Conservation (phyloP, 2,329 filamentous ascomycete genomes). For the Ramularia endophylla region DNA sequence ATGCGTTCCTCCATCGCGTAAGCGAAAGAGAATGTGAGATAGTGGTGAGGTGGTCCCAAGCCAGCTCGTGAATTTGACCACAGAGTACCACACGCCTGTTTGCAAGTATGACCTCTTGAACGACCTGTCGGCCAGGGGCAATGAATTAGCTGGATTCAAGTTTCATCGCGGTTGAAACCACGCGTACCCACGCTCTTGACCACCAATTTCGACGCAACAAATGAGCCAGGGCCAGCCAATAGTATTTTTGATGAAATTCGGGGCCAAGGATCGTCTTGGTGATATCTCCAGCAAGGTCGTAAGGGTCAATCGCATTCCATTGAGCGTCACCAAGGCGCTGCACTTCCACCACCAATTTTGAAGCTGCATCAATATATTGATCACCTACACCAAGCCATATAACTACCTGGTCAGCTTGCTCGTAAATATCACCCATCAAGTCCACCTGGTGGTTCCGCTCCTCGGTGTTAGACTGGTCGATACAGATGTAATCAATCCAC, state of each 20-base stretch:
- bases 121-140: too few species aligned
- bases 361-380: neutral
- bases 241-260: neutral
- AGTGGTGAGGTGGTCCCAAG: too few species aligned
- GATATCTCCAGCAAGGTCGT: too few species aligned
- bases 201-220: constrained; percentile 2
- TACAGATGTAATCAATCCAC: constrained; percentile 13
- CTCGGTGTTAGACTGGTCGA: constrained; percentile 8
- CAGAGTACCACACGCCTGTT: too few species aligned
- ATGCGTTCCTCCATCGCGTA: too few species aligned
- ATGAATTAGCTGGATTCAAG: too few species aligned
- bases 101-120: too few species aligned
- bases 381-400: constrained; percentile 4
- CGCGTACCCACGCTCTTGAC: constrained; percentile 1
- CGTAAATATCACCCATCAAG: constrained; percentile 11
- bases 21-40: too few species aligned
- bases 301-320: neutral
- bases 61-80: too few species aligned
- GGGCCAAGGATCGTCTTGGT: neutral
- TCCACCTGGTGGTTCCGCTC: constrained; percentile 9
- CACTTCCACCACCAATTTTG: neutral
- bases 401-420: constrained; percentile 3
- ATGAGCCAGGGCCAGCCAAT: neutral
- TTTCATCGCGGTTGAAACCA: too few species aligned
- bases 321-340: neutral